phyloP scores from a whole-genome alignment of 2,329 filamentous ascomycete species.

The Nemania sp. region DNA sequence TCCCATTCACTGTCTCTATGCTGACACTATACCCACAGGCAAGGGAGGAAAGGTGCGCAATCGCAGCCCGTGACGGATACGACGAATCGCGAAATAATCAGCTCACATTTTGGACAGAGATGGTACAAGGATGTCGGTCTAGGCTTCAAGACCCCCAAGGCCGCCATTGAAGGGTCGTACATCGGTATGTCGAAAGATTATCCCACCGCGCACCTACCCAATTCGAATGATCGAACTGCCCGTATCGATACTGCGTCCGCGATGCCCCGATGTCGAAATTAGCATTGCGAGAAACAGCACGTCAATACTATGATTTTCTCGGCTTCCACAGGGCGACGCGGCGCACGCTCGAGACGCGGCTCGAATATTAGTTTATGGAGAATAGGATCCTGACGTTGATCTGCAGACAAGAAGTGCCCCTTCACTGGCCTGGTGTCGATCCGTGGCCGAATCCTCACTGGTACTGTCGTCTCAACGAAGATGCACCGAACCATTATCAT shows the following conservation, averaged over 20 bases:
- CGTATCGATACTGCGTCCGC: too few relatives aligned
- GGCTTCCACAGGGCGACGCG: background rate
- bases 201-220: background rate
- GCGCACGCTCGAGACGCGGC: background rate
- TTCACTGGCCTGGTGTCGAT: conserved; percentile 99
- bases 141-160: conserved; percentile 98
- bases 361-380: background rate
- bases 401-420: conserved; percentile 99
- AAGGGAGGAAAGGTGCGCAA: conserved; percentile 73
- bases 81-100: too few relatives aligned
- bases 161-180: conserved; percentile 97
- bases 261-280: background rate
- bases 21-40: conserved; percentile 15
- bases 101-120: conserved; percentile 31
- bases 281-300: background rate
- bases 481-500: conserved; percentile 99
- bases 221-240: background rate
- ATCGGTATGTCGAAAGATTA: conserved; percentile 75
- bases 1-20: background rate
- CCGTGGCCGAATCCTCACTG: conserved; percentile 99
- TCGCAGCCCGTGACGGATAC: conserved; percentile 12
- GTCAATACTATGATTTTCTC: background rate
- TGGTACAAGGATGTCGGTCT: conserved; percentile 99
- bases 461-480: conserved; percentile 99
- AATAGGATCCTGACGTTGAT: conserved; percentile 11